Conservation (phyloP, 163 green algal genomes). For the Picocystis sp. region DNA sequence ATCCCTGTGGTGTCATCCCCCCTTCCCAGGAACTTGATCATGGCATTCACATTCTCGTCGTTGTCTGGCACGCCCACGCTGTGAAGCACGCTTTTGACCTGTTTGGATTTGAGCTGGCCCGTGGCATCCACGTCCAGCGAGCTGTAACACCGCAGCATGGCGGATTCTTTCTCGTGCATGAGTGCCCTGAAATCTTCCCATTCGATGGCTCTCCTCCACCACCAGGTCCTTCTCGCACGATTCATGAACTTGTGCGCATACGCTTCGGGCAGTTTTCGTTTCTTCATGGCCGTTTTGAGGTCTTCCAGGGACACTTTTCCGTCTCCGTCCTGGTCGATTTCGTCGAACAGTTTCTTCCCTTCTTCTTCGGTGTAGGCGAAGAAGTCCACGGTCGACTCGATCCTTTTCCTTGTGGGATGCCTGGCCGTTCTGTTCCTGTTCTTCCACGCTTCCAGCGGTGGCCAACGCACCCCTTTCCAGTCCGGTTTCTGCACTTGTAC, state of each 20-base stretch:
- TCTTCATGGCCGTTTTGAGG: slow-evolving; percentile 28
- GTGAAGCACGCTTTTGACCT: slow-evolving; percentile 25
- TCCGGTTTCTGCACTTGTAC: too few relatives aligned
- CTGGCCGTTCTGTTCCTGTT: too few relatives aligned
- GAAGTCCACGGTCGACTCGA: slow-evolving; percentile 22
- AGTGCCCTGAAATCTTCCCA: slow-evolving; percentile 33
- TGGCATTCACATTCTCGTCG: slow-evolving; percentile 33
- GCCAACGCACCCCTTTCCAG: too few relatives aligned
- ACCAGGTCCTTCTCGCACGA: slow-evolving; percentile 8
- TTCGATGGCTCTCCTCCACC: slow-evolving; percentile 16
- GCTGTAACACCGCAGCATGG: slow-evolving; percentile 25
- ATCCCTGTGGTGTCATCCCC: slow-evolving; percentile 25
- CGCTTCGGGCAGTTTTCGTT: slow-evolving; percentile 22
- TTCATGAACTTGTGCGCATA: slow-evolving; percentile 31
- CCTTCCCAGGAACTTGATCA: slow-evolving; percentile 29
- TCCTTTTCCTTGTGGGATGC: too few relatives aligned
- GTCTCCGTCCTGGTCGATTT: slow-evolving; percentile 38
- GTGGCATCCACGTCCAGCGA: slow-evolving; percentile 4
- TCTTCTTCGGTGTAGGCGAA: slow-evolving; percentile 44
- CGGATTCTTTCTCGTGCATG: slow-evolving; percentile 23
- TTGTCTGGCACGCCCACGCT: slow-evolving; percentile 29
- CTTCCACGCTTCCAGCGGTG: too few relatives aligned
- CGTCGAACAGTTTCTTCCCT: slow-evolving; percentile 34
- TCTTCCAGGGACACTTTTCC: slow-evolving; percentile 37
- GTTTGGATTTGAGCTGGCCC: slow-evolving; percentile 4